Base-by-base conservation (phyloP, 495 filamentous ascomycete genomes). In the Cercophora sp. region DNA sequence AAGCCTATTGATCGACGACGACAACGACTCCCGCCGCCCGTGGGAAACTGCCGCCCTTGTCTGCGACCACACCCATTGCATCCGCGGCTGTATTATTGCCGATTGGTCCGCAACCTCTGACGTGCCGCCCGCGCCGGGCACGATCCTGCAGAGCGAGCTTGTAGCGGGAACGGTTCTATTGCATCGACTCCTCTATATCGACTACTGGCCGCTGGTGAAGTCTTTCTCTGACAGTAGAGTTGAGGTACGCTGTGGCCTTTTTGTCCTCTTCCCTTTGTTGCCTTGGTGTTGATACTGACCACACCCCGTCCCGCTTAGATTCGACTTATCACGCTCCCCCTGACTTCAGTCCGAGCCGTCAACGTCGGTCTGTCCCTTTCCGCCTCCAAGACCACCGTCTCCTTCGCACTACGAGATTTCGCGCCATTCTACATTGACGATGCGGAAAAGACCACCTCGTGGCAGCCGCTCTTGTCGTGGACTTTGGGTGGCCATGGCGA, bases 21-120 rank as follows among this genome's bases (percentile, higher is more conserved):
- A 45, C 41, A 16, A 42, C 3, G 18, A 45, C 41, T 24, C 41
- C 23, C 41, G 41, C 41, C 41, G 41, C 41, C 41, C 41, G 41
- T 45, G 41, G 41, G 19, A 27, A 22, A 27, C 41, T 24, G 6
- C 41, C 41, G 22, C 41, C 29, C 41, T 45, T 45, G 23, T 45
- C 41, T 45, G 41, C 23, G 23, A 45, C 41, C 22, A 45, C 41
- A 11, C 41, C 41, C 41, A 45, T 45, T 45, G 41, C 41, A 45
- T 45, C 41, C 41, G 41, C 18, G 41, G 41, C 22, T 45, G 41
- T 24, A 45, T 45, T 24, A 45, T 45, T 45, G 41, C 41, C 23
- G 41, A 45, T 26, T 45, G 41, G 41, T 45, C 41, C 41, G 41
- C 41, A 24, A 20, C 41, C 29, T 16, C 41, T 45, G 41, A 26